Base-by-base conservation (phyloP, 441 rosid species). In the Bocquillonia castaneifolia region DNA sequence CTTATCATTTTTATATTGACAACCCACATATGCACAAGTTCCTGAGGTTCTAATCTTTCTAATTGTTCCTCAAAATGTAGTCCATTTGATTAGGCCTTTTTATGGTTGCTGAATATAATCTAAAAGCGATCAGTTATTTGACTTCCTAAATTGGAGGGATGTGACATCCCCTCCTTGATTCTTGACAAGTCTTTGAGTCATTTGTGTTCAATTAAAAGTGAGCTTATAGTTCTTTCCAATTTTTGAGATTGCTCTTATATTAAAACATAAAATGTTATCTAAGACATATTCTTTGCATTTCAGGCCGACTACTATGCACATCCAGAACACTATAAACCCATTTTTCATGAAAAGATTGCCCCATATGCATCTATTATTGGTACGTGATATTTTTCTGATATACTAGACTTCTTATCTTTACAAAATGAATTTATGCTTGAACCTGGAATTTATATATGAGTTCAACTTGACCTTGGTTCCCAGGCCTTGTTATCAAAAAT, bases 231-330 rank as follows among this genome's bases (percentile, higher is more conserved):
- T 61, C 29, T 39, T 44, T 18, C 6, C 29, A 54, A 55, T 39
- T 63, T 20, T 22, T 29, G 53, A 6, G 48, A 26, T 37, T 44
- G 50, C 18, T 51, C 12, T 37, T 34, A 34, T 14, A 32, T 59
- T 44, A 28, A 18, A 57, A 31, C 10, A 6, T 39, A 14, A 25
- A 51, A 62, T 63, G 70, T 56, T 66, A n/a, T 70, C 23, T 10
- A 17, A 10, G 67, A 36, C 10, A 22, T 22, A 52, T 51, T 72
- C 3, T 67, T 58, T 65, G 10, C 64, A 23, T 66, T 79, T 71
- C 92, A 93, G 98, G 88, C 81, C 0, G 99, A 89, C 79, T 91
- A 93, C 70, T 91, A 93, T 79, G 91, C 86, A 58, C 96, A 93
- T 75, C 97, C 97, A 6, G 99, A 86, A 67, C 96, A 89, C 78